Percentiles rank a stretch among this genome's conserved stretches.
These are phyloP conservation scores for Didymosphaeria variabile DNA, from an alignment of 2,329 filamentous ascomycete genomes.

Conservation along the genomic window DNA sequence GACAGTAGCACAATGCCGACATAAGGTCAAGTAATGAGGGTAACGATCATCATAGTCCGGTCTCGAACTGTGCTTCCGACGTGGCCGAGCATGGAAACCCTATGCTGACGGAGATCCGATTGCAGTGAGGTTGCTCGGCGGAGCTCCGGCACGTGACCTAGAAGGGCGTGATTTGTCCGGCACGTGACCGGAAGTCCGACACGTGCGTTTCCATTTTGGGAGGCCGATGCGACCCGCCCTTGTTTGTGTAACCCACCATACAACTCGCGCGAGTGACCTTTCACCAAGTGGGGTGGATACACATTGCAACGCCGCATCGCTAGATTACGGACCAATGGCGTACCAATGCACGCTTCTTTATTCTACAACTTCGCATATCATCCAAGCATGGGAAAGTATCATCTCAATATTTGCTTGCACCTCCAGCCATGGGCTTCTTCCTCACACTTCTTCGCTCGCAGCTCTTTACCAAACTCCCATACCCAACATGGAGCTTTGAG, in stretches of 20 bases:
- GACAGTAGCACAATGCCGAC: not conserved
- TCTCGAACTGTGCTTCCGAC: not conserved
- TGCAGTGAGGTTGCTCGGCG: not conserved
- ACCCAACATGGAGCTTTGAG: constrained; percentile 34
- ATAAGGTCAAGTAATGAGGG: not conserved
- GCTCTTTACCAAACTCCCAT: constrained; percentile 48
- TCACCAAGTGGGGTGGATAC: too few relatives aligned
- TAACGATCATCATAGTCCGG: not conserved
- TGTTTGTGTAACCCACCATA: too few relatives aligned
- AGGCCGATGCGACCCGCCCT: too few relatives aligned
- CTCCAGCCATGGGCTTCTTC: not conserved
- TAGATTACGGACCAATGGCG: not conserved
- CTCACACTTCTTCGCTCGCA: constrained; percentile 52
- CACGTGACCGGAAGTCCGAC: constrained; percentile 2
- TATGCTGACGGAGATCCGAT: too few relatives aligned
- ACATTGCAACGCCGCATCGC: too few relatives aligned
- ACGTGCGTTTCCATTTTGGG: not conserved
- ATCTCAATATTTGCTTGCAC: too few relatives aligned
- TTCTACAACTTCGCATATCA: too few relatives aligned
- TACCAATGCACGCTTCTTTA: not conserved
- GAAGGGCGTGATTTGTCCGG: not conserved
- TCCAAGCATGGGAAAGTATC: too few relatives aligned
- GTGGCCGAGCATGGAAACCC: not conserved
- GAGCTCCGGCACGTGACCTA: constrained; percentile 1
- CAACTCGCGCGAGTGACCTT: too few relatives aligned